A percentile compares a stretch with the other conserved stretches of the same genome.
These are phyloP conservation scores for Diaporthe citri DNA, from an alignment of 2,329 filamentous ascomycete genomes.

Conservation along the genomic window DNA sequence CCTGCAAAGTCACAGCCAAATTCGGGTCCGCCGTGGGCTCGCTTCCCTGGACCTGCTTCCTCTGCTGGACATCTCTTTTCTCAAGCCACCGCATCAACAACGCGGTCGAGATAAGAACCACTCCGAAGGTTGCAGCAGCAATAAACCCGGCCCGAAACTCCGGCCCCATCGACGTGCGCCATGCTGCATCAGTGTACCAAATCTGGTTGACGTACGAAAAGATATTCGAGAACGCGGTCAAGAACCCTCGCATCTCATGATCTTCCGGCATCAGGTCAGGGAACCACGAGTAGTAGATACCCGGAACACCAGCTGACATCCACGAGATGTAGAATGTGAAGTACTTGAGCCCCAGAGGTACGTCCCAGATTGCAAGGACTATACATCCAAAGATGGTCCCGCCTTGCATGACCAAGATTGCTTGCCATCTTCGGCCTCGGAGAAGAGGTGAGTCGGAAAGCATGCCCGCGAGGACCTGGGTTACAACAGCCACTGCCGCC, in stretches of 20 bases:
- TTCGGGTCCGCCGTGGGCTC: not conserved
- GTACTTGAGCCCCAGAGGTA: slow-evolving; percentile 41
- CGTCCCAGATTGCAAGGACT: slow-evolving; percentile 37
- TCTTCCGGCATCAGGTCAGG: slow-evolving; percentile 45
- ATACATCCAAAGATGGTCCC: slow-evolving; percentile 39
- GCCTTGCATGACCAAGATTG: slow-evolving; percentile 40
- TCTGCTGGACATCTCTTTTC: slow-evolving; percentile 20
- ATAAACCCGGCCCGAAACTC: slow-evolving; percentile 38
- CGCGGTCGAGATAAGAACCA: slow-evolving; percentile 32
- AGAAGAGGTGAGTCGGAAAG: slow-evolving; percentile 40
- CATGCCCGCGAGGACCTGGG: slow-evolving; percentile 39
- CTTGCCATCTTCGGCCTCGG: slow-evolving; percentile 37
- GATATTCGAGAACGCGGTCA: slow-evolving; percentile 41
- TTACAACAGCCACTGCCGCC: slow-evolving; percentile 24
- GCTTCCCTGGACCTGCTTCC: not conserved
- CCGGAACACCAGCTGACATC: slow-evolving; percentile 39
- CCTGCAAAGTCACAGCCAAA: not conserved
- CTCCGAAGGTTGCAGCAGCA: slow-evolving; percentile 34
- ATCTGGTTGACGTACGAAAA: slow-evolving; percentile 42
- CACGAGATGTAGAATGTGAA: slow-evolving; percentile 39
- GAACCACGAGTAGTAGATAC: slow-evolving; percentile 44
- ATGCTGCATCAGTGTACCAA: slow-evolving; percentile 39
- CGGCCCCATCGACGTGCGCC: slow-evolving; percentile 39
- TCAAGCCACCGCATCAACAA: slow-evolving; percentile 38
- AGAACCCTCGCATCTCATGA: slow-evolving; percentile 45